A percentile compares a stretch with the other conserved stretches of the same genome.
phyloP scores from a whole-genome alignment of 768 basidiomycete species.

The Porphyrellus cyaneotinctus region DNA sequence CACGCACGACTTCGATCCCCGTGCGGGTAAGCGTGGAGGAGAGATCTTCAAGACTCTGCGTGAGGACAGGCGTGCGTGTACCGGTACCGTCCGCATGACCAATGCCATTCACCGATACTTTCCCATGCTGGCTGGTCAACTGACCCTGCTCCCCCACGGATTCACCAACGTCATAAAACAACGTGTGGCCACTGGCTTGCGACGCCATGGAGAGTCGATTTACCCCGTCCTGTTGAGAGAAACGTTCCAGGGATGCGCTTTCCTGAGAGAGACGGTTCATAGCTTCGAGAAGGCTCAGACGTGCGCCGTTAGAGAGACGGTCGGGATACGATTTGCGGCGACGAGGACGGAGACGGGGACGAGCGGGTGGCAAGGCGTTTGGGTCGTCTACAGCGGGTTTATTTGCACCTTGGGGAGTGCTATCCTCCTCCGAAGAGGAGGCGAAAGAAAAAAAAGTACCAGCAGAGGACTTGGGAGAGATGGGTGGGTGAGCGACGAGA shows the following conservation, averaged over 20 bases:
- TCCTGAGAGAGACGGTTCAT: conserved; percentile 26
- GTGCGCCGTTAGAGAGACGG: conserved; percentile 16
- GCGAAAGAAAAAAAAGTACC: conserved; percentile 24
- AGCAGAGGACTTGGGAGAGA: conserved; percentile 29
- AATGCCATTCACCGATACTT: too few species aligned
- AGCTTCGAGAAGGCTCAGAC: conserved; percentile 28
- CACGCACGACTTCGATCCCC: conserved; percentile 12
- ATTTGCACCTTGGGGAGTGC: neutral
- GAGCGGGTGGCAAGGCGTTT: conserved; percentile 2
- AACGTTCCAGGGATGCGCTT: neutral
- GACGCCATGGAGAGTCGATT: conserved; percentile 25
- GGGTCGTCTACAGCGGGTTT: neutral
- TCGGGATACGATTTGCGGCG: conserved; percentile 27
- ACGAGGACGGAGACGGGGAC: conserved; percentile 14
- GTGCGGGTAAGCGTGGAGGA: conserved; percentile 19
- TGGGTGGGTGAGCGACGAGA: conserved; percentile 6
- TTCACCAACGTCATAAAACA: conserved; percentile 24
- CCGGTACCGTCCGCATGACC: neutral
- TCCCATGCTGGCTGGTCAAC: neutral
- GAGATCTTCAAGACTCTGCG: conserved; percentile 24
- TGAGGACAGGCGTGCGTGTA: conserved; percentile 2
- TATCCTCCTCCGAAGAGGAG: conserved; percentile 19
- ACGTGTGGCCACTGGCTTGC: conserved; percentile 24
- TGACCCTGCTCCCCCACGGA: neutral
- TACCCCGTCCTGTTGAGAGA: conserved; percentile 4